These are phyloP conservation scores for Populus tomentosa DNA, from an alignment of 441 rosid species.

Conservation along the genomic window DNA sequence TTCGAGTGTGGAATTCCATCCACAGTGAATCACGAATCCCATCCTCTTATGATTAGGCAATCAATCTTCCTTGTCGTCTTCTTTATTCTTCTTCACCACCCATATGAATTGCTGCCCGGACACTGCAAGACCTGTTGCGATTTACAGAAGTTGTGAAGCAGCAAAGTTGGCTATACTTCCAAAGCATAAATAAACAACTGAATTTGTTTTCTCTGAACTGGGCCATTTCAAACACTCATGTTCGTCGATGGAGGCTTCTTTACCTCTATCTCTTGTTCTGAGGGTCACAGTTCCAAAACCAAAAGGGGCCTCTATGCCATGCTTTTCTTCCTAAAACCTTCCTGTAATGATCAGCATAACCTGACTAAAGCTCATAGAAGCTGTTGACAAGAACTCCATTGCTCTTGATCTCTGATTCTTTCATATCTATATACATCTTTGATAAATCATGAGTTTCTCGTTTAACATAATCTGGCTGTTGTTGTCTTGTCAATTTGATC, in stretches of 20 bases:
- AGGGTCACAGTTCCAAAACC: constrained; percentile 21
- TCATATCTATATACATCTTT: not conserved
- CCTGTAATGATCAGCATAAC: constrained; percentile 26
- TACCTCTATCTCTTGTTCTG: constrained; percentile 29
- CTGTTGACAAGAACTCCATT: constrained; percentile 29
- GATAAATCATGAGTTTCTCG: too few relatives aligned
- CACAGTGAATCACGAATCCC: constrained; percentile 41
- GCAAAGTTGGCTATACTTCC: constrained; percentile 23
- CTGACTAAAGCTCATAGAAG: constrained; percentile 36
- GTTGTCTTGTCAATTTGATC: too few relatives aligned
- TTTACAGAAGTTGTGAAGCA: constrained; percentile 31
- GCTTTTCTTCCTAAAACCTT: constrained; percentile 24
- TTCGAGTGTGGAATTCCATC: constrained; percentile 42
- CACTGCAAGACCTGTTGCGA: constrained; percentile 41
- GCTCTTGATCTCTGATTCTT: constrained; percentile 1
- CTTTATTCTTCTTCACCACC: constrained; percentile 32
- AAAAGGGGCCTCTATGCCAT: constrained; percentile 39
- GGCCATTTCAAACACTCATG: constrained; percentile 26
- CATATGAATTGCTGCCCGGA: constrained; percentile 35
- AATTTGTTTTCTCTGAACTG: constrained; percentile 20
- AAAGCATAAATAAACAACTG: constrained; percentile 30
- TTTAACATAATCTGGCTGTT: too few relatives aligned
- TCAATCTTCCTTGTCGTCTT: not conserved
- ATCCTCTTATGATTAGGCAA: constrained; percentile 24
- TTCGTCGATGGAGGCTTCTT: constrained; percentile 14